Base-by-base conservation (phyloP, 225 moss, liverwort and hornwort species). In the Pleurozium schreberi region DNA sequence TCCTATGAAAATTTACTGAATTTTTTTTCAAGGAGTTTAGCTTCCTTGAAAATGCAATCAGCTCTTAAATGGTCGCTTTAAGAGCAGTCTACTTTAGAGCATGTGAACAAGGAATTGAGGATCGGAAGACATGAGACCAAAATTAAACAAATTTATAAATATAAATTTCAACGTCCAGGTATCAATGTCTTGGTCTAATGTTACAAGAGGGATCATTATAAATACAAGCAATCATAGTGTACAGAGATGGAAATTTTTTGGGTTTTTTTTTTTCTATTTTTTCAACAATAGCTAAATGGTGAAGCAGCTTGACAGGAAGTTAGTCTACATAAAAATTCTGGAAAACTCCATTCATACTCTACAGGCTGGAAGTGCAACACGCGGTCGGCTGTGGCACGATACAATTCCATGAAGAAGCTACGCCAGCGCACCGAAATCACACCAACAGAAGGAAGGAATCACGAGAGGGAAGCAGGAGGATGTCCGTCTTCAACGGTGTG, bases 401-500 rank as follows among this genome's bases (percentile, higher is more conserved):
- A 84, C 75, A 73, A 87, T 62, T 82, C 75, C 62, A 76, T 81
- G 82, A 65, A 66, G 73, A 83, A 85, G 88, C 83, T 79, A 83
- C 75, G 84, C 89, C 81, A 89, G 76, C 84, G 47, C 90, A 92
- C 83, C 78, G 62, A 89, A 87, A 87, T 84, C 63, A 81, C 89
- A 89, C 87, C 47, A 50, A 42, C 40, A 53, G 62, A 23, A 25
- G 31, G 16, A 57, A 45, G 30, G 20, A 75, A 53, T 92, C 63
- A 92, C 23, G 91, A 89, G 50, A 92, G 80, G 26, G 87, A 91
- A 79, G 83, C 89, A 43, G 65, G 85, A 49, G 85, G 87, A 49
- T 93, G 87, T 57, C 87, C 87, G 57, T 87, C 95, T 85, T 96
- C 91, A n/a, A 96, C 87, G 40, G 92, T 90, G 69, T 92, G 92